Evolutionary conservation across 441 rosid species (phyloP).

Genomic region (Arabidopsis hybrid): DNA sequence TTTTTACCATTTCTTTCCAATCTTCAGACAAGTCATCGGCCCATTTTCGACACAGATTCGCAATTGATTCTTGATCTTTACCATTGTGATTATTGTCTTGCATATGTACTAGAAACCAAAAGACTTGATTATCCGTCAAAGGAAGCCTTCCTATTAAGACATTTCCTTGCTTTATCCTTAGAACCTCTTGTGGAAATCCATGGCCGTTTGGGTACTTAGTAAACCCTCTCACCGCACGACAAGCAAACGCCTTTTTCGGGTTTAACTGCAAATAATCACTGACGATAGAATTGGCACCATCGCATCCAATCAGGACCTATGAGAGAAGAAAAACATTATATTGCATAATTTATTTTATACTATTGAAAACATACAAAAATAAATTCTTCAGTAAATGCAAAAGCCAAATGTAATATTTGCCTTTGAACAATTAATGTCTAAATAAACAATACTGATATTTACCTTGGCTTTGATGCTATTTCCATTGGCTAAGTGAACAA

Average conservation of each 20-base stretch:
- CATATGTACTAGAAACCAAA: constrained; percentile 48
- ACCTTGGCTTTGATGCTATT: constrained; percentile 55
- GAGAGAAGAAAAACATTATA: neutral
- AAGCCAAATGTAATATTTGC: neutral
- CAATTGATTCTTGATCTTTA: constrained; percentile 46
- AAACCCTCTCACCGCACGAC: constrained; percentile 52
- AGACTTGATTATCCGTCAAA: constrained; percentile 42
- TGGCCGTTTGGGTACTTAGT: constrained; percentile 54
- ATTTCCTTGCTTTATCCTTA: constrained; percentile 26
- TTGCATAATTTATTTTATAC: neutral
- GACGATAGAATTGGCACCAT: constrained; percentile 57
- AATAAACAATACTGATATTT: neutral
- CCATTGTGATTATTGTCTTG: constrained; percentile 22
- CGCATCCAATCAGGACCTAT: constrained; percentile 59
- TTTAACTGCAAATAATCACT: constrained; percentile 50
- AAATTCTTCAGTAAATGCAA: neutral
- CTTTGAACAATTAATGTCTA: neutral
- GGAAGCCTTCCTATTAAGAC: constrained; percentile 50
- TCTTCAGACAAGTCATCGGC: constrained; percentile 41
- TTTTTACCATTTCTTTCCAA: constrained; percentile 33
- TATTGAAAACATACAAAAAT: neutral
- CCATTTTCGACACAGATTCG: constrained; percentile 31
- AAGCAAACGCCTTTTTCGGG: constrained; percentile 37
- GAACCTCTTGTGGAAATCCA: constrained; percentile 48
- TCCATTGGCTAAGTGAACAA: constrained; percentile 52